phyloP scores from a whole-genome alignment of 1,284 basidiomycete species.

The Trametes hirsuta region DNA sequence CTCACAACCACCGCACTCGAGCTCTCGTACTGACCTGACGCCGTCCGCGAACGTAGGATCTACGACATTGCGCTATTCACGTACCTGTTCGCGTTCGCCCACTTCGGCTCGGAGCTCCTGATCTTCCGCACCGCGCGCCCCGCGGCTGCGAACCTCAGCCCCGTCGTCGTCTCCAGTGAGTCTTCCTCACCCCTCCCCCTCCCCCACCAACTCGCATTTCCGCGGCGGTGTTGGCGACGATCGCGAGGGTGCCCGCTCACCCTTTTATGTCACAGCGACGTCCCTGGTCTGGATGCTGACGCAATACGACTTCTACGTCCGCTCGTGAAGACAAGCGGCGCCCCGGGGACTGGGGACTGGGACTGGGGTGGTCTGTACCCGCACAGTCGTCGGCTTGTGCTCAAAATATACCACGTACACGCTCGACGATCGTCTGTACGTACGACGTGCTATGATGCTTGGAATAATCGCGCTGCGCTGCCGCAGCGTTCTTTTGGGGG shows the following conservation, averaged over 20 bases:
- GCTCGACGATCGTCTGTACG: neutral
- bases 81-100: constrained; percentile 88
- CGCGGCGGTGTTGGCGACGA: neutral
- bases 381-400: neutral
- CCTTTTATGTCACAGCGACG: constrained; percentile 45
- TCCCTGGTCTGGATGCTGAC: constrained; percentile 83
- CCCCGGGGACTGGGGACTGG: constrained; percentile 10
- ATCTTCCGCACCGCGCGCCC: constrained; percentile 82
- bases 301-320: constrained; percentile 75
- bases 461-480: neutral
- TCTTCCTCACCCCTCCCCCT: constrained; percentile 15
- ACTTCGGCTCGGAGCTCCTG: constrained; percentile 87
- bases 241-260: constrained; percentile 1
- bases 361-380: neutral
- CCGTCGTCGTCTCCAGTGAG: constrained; percentile 89
- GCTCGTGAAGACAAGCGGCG: constrained; percentile 28
- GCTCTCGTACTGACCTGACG: neutral
- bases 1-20: neutral
- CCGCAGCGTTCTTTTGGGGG: constrained; percentile 3
- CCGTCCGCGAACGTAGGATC: constrained; percentile 51
- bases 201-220: neutral
- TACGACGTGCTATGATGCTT: neutral
- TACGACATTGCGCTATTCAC: constrained; percentile 90
- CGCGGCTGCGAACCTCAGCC: constrained; percentile 68
- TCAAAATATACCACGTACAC: neutral